Percentiles rank a stretch among this genome's conserved stretches.
Evolutionary conservation across 345 rosid species (phyloP).

Genomic region (Trapa incisa): DNA sequence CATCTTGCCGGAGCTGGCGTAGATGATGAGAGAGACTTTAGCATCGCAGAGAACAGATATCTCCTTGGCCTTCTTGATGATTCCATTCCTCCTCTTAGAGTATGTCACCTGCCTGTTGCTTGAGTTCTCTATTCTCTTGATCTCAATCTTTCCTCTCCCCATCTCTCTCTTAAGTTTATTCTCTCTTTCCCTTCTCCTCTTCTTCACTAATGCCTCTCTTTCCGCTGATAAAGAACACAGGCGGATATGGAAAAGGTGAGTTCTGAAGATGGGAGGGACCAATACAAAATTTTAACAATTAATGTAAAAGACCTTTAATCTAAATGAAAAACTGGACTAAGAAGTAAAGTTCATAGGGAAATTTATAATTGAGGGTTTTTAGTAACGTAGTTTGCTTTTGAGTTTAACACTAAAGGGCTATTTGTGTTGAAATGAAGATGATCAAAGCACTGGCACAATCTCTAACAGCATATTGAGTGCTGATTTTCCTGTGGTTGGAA

Average conservation of each 20-base stretch:
- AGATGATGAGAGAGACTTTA: constrained; percentile 31
- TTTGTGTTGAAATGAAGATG: too few species aligned
- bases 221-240: neutral
- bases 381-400: too few species aligned
- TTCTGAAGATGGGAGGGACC: neutral
- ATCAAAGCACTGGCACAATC: too few species aligned
- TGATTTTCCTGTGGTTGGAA: too few species aligned
- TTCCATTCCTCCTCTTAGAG: constrained; percentile 37
- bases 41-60: constrained; percentile 38
- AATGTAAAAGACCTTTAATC: too few species aligned
- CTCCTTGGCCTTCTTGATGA: constrained; percentile 41
- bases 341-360: too few species aligned
- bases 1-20: constrained; percentile 33
- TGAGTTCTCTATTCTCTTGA: constrained; percentile 36
- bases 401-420: too few species aligned
- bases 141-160: constrained; percentile 47
- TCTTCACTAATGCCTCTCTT: neutral
- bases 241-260: neutral
- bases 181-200: neutral
- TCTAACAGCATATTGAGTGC: too few species aligned
- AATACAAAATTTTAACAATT: too few species aligned
- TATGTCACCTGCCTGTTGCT: constrained; percentile 38
- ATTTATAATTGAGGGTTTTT: too few species aligned
- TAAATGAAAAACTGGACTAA: too few species aligned
- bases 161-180: constrained; percentile 4